A percentile compares a stretch with the other conserved stretches of the same genome.
phyloP scores from a whole-genome alignment of 2,329 filamentous ascomycete genomes.

The Geosmithia putterillii region DNA sequence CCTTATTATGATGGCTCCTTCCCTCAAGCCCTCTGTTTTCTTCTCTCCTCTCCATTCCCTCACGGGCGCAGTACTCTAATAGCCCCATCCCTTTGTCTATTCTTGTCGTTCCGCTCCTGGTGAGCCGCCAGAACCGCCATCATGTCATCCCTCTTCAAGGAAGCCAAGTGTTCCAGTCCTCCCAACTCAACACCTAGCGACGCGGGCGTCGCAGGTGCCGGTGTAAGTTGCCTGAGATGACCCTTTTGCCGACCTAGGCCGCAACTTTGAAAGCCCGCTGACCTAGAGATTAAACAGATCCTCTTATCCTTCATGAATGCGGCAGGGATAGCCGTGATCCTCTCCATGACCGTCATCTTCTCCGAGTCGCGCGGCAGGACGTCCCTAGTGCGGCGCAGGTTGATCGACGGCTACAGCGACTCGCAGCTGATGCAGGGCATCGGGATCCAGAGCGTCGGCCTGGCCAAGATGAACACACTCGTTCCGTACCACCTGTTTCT shows the following conservation, averaged over 20 bases:
- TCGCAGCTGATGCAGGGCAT: constrained; percentile 59
- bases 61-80: no score
- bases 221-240: constrained; percentile 25
- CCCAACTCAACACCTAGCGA: constrained; percentile 34
- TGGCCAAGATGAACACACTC: constrained; percentile 45
- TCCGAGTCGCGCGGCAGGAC: constrained; percentile 34
- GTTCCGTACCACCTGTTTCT: constrained; percentile 60
- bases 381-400: constrained; percentile 46
- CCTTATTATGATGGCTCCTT: no score
- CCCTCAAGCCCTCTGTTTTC: no score
- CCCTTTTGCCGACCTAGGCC: background rate
- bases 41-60: no score
- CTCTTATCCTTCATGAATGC: constrained; percentile 57
- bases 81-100: no score
- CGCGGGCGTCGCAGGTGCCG: constrained; percentile 43
- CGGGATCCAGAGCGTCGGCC: constrained; percentile 51
- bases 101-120: no score
- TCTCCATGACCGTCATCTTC: constrained; percentile 44
- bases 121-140: no score
- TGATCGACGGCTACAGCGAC: constrained; percentile 53
- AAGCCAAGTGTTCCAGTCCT: constrained; percentile 26
- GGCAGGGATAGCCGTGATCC: constrained; percentile 40
- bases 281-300: constrained; percentile 24
- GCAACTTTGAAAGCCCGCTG: background rate
- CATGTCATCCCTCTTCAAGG: constrained; percentile 5